A percentile compares a stretch with the other conserved stretches of the same genome.
Conservation (phyloP, 129 eudicot genomes). For the Escallonia herrerae region DNA sequence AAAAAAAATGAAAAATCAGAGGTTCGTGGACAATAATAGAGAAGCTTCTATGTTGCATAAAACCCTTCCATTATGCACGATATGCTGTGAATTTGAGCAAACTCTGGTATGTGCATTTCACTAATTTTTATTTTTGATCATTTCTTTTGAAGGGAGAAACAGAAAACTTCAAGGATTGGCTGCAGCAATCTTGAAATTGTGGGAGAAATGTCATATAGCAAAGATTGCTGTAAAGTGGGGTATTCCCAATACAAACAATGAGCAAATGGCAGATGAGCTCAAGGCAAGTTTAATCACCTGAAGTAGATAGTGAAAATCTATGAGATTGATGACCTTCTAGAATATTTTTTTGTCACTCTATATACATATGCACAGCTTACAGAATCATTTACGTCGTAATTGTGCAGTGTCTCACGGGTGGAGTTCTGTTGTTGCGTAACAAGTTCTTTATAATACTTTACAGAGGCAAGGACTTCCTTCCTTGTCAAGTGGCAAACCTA, state of each 20-base stretch:
- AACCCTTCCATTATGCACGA: not conserved
- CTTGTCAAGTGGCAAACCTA: slow-evolving; percentile 55
- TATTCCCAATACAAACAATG: slow-evolving; percentile 76
- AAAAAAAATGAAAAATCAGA: no score
- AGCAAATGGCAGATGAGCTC: slow-evolving; percentile 89
- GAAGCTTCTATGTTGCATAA: no score
- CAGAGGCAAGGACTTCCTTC: slow-evolving; percentile 93
- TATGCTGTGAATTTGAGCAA: not conserved
- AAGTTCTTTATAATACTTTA: slow-evolving; percentile 85
- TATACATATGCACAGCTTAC: slow-evolving; percentile 8
- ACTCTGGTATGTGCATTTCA: not conserved
- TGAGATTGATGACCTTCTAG: not conserved
- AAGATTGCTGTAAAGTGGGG: slow-evolving; percentile 96
- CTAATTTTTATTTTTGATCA: not conserved
- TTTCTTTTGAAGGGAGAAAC: slow-evolving; percentile 69
- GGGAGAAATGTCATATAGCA: slow-evolving; percentile 86
- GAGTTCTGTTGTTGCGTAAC: slow-evolving; percentile 86
- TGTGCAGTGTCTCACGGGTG: slow-evolving; percentile 91
- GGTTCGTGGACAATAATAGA: no score
- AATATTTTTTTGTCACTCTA: not conserved
- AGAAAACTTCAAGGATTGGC: slow-evolving; percentile 93
- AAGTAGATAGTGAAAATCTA: not conserved
- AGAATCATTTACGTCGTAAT: not conserved
- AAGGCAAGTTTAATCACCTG: slow-evolving; percentile 44
- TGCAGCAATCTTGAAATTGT: slow-evolving; percentile 73